Evolutionary conservation across 768 basidiomycete species (phyloP), one percentile per base, ranked within the genome.

Genomic region (Botryobasidium botryosum): DNA sequence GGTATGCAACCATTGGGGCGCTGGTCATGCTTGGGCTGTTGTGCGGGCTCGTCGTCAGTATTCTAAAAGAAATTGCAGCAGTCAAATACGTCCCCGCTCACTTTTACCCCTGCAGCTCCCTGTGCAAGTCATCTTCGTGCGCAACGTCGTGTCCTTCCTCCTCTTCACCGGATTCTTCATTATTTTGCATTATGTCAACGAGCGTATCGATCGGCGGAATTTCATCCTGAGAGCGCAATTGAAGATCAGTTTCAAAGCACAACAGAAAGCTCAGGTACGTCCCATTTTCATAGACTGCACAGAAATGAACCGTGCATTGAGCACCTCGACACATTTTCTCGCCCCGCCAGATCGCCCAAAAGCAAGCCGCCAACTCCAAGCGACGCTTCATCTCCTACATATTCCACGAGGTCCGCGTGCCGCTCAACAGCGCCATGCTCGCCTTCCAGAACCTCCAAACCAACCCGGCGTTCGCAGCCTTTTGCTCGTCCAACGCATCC

Each of bases 361-460:
- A 37, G n/a, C 36, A 37, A 21, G 36, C 36, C 8, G 17, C 36
- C 36, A 37, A 37, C 36, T 37, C 36, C 36, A 37, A 37, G 36
- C 5, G 36, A 6, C 36, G 36, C 36, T 37, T 37, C n/a, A 21
- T 37, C 8, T 37, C 36, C 23, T 33, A 37, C 36, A 37, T 37
- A n/a, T 37, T 37, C 23, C 36, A 37, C n/a, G 36, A 37, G 36
- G 36, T 37, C 36, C 36, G 36, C 8, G 36, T 37, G 8, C 36
- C 36, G 36, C 36, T 37, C 8, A 37, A 37, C 36, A 18, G 17
- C 23, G 36, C 36, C 17, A 37, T 37, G 36, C 36, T 37, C 8
- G 36, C 36, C 8, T 37, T 18, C n/a, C 36, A 37, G n/a, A 37
- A 37, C n/a, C n/a, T 37, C 5, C 36, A 37, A n/a, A 18, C 36